These are phyloP conservation scores for Wallacemonas collosoma DNA, from an alignment of 208 protist genomes.

Conservation along the genomic window DNA sequence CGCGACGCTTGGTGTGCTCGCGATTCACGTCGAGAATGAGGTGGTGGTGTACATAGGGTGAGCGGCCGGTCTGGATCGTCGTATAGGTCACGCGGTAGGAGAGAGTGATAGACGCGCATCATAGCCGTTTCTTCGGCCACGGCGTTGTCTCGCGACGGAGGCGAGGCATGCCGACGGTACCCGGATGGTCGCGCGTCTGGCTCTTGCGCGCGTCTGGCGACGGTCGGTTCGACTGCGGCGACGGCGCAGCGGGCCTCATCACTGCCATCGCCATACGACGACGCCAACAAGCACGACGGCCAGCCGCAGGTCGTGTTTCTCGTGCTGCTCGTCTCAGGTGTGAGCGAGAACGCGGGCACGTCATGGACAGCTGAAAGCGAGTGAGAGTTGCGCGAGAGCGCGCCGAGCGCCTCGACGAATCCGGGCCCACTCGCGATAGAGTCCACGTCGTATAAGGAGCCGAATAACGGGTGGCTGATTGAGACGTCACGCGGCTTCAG, in stretches of 20 bases:
- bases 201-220: no score
- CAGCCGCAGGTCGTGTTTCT: neutral
- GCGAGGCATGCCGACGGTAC: no score
- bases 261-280: neutral
- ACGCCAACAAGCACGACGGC: neutral
- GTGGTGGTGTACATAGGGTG: neutral
- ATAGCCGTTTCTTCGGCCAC: neutral
- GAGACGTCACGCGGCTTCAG: neutral
- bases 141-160: no score
- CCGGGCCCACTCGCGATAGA: neutral
- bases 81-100: constrained; percentile 1
- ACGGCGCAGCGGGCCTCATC: neutral
- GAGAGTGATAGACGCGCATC: constrained; percentile 6
- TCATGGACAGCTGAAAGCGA: neutral
- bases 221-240: no score
- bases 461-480: neutral
- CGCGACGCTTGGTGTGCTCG: no score
- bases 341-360: neutral
- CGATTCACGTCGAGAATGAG: neutral
- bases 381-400: neutral
- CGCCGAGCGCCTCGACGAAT: neutral
- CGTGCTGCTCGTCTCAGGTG: neutral
- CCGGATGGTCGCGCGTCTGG: no score
- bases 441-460: constrained; percentile 1
- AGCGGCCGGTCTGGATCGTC: constrained; percentile 11